These are phyloP conservation scores for Martiniozyma asiatica DNA, from an alignment of 1,139 yeast species.

Conservation along the genomic window DNA sequence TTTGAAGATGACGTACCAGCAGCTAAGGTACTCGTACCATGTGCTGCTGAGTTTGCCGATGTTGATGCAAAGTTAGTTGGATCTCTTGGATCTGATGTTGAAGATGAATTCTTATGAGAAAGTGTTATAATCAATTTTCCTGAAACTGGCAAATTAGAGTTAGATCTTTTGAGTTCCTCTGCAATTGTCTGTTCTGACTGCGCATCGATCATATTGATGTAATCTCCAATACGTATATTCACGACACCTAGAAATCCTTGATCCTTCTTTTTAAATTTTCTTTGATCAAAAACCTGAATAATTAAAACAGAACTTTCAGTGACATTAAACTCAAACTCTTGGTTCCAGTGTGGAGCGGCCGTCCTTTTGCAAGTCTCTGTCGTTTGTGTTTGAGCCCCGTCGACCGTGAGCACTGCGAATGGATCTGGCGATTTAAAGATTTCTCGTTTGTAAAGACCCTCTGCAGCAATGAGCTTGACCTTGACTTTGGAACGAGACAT, in stretches of 20 bases:
- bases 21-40: slow-evolving; percentile 12
- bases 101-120: slow-evolving; percentile 28
- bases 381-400: slow-evolving; percentile 91
- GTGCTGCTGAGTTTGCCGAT: neutral
- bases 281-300: slow-evolving; percentile 92
- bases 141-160: slow-evolving; percentile 82
- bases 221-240: slow-evolving; percentile 82
- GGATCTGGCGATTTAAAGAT: slow-evolving; percentile 96
- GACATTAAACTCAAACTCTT: slow-evolving; percentile 68
- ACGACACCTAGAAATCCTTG: slow-evolving; percentile 98
- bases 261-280: slow-evolving; percentile 93
- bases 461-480: slow-evolving; percentile 89
- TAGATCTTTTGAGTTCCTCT: slow-evolving; percentile 81
- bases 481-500: slow-evolving; percentile 28
- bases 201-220: slow-evolving; percentile 53
- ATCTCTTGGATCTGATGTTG: slow-evolving; percentile 19
- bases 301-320: slow-evolving; percentile 76
- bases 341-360: slow-evolving; percentile 96
- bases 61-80: slow-evolving; percentile 15
- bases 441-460: slow-evolving; percentile 88
- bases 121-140: slow-evolving; percentile 81
- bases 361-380: slow-evolving; percentile 92
- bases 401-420: slow-evolving; percentile 92
- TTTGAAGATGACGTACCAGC: slow-evolving; percentile 11
- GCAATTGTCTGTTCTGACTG: slow-evolving; percentile 75